A percentile compares a stretch with the other conserved stretches of the same genome.
These are phyloP conservation scores for Botrytis hyacinthi DNA, from an alignment of 2,329 filamentous ascomycete species.

Conservation along the genomic window DNA sequence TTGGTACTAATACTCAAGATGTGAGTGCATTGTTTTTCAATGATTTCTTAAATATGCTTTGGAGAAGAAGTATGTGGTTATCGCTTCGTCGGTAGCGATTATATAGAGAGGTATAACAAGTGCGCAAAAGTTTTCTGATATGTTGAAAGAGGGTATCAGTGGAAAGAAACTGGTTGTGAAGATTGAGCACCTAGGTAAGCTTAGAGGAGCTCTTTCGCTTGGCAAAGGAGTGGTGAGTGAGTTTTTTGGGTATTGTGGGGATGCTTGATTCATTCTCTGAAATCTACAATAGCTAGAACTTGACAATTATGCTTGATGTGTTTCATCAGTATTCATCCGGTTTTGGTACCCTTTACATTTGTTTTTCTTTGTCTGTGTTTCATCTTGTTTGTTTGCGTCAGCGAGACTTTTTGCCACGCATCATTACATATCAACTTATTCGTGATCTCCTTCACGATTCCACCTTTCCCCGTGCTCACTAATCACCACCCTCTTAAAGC, in stretches of 20 bases:
- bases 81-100: slow-evolving; percentile 25
- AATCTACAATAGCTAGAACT: neutral
- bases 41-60: slow-evolving; percentile 24
- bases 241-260: neutral
- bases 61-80: slow-evolving; percentile 22
- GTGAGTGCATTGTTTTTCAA: slow-evolving; percentile 26
- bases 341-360: neutral
- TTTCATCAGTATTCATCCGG: neutral
- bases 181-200: neutral
- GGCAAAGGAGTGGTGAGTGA: neutral
- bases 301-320: neutral
- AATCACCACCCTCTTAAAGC: neutral
- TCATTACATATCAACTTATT: neutral
- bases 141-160: slow-evolving; percentile 27
- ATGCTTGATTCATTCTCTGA: no score
- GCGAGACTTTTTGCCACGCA: neutral
- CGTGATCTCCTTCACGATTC: neutral
- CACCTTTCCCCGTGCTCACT: neutral
- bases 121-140: slow-evolving; percentile 22
- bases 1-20: slow-evolving; percentile 16
- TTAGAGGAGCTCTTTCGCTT: neutral
- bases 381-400: neutral
- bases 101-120: slow-evolving; percentile 23
- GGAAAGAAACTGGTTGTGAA: slow-evolving; percentile 28
- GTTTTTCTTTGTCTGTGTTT: neutral